A percentile compares a stretch with the other conserved stretches of the same genome.
These are phyloP conservation scores for Triticum monococcum DNA, from an alignment of 176 grass and related monocot species.

Conservation along the genomic window DNA sequence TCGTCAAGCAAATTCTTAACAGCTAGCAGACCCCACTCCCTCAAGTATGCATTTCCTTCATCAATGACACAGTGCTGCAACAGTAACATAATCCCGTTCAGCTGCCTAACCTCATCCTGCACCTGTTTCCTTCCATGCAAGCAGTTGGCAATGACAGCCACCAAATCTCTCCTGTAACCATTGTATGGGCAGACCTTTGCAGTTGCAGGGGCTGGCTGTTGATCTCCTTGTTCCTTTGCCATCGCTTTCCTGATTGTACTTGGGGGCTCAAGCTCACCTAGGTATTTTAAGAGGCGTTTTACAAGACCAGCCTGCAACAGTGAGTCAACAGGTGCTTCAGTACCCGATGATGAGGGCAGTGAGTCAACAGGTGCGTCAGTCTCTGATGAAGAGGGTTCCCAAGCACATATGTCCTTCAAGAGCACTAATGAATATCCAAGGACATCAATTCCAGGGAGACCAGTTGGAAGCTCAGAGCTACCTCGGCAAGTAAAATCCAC, in stretches of 20 bases:
- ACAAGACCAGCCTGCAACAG: slow-evolving; percentile 60
- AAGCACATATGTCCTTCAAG: slow-evolving; percentile 84
- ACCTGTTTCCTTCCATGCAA: slow-evolving; percentile 66
- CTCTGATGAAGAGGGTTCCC: slow-evolving; percentile 50
- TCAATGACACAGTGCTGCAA: slow-evolving; percentile 93
- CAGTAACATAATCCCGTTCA: slow-evolving; percentile 56
- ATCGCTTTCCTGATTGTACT: slow-evolving; percentile 79
- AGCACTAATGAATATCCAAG: slow-evolving; percentile 79
- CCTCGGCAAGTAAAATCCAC: slow-evolving; percentile 60
- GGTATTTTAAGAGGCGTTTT: slow-evolving; percentile 51
- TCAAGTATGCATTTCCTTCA: slow-evolving; percentile 83
- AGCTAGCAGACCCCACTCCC: slow-evolving; percentile 84
- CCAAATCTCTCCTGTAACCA: slow-evolving; percentile 84
- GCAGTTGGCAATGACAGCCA: slow-evolving; percentile 75
- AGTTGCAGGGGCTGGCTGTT: slow-evolving; percentile 23
- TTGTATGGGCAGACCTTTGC: slow-evolving; percentile 78
- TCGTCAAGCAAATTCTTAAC: slow-evolving; percentile 83
- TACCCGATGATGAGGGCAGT: slow-evolving; percentile 19
- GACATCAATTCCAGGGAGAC: slow-evolving; percentile 52
- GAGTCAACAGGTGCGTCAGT: slow-evolving; percentile 18
- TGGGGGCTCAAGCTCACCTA: slow-evolving; percentile 79
- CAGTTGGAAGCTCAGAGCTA: slow-evolving; percentile 58
- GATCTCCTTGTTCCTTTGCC: slow-evolving; percentile 31
- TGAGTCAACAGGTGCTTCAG: slow-evolving; percentile 46
- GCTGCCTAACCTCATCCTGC: slow-evolving; percentile 73